Conservation (phyloP, 208 protist genomes). For the Leishmania lainsoni region DNA sequence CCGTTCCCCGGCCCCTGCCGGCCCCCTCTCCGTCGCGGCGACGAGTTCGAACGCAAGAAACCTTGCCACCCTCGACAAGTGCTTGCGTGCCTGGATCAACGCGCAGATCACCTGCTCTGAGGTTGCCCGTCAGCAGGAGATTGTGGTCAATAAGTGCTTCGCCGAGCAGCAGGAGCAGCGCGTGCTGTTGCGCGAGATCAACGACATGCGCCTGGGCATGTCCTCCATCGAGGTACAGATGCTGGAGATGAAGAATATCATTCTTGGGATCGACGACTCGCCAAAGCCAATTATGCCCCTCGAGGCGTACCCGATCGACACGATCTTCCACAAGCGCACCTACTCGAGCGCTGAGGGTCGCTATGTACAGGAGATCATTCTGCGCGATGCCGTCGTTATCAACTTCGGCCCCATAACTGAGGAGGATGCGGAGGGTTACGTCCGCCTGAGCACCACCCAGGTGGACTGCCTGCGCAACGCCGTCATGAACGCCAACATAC, state of each 20-base stretch:
- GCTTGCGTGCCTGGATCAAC: constrained; percentile 58
- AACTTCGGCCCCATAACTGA: constrained; percentile 57
- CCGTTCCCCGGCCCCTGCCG: constrained; percentile 8
- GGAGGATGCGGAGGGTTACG: constrained; percentile 56
- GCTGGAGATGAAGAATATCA: constrained; percentile 53
- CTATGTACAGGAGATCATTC: constrained; percentile 68
- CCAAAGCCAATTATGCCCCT: constrained; percentile 49
- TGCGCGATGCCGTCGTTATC: constrained; percentile 55
- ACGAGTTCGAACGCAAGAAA: constrained; percentile 21
- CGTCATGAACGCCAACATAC: constrained; percentile 39
- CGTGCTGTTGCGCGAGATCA: constrained; percentile 69
- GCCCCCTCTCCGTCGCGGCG: constrained; percentile 10
- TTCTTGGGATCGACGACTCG: constrained; percentile 40
- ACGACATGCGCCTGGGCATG: constrained; percentile 72
- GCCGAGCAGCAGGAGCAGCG: constrained; percentile 76
- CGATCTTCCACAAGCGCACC: constrained; percentile 58
- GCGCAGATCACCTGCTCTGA: constrained; percentile 68
- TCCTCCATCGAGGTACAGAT: constrained; percentile 61
- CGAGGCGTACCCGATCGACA: constrained; percentile 46
- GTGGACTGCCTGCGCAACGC: constrained; percentile 35
- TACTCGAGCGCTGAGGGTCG: constrained; percentile 47
- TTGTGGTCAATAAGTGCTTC: constrained; percentile 67
- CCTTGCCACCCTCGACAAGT: constrained; percentile 35
- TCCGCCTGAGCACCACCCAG: constrained; percentile 53
- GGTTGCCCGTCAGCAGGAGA: constrained; percentile 55